Percentiles rank a stretch among this genome's conserved stretches.
Conservation (phyloP, 305 asterid species). For the Plantago coronopus region DNA sequence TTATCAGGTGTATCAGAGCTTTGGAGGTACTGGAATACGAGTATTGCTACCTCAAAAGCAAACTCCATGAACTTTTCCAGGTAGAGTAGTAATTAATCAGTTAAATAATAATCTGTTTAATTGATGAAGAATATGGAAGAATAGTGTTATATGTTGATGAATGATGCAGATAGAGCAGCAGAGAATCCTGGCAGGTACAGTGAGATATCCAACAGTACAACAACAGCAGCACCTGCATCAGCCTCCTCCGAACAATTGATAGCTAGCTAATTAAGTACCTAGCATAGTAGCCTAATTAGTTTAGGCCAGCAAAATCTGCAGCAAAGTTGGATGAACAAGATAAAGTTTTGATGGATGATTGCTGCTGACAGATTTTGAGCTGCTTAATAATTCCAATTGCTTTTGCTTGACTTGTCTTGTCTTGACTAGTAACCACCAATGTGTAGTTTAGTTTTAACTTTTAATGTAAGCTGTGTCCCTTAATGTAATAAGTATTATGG, state of each 20-base stretch:
- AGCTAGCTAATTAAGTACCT: no score
- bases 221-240: no score
- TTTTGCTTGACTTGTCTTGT: slow-evolving; percentile 20
- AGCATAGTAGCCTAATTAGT: no score
- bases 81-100: slow-evolving; percentile 33
- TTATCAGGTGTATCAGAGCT: slow-evolving; percentile 67
- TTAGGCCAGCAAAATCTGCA: slow-evolving; percentile 22
- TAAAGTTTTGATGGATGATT: no score
- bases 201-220: slow-evolving; percentile 38
- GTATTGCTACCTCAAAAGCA: slow-evolving; percentile 85
- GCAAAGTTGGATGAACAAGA: neutral
- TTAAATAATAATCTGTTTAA: neutral
- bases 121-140: neutral
- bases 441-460: no score
- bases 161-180: slow-evolving; percentile 52
- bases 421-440: no score
- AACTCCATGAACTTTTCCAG: slow-evolving; percentile 78
- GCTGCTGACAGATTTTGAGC: slow-evolving; percentile 34
- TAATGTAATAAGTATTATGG: no score
- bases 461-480: no score
- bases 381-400: slow-evolving; percentile 26
- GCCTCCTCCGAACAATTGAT: slow-evolving; percentile 8
- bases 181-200: slow-evolving; percentile 44
- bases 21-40: slow-evolving; percentile 73
- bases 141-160: neutral